Evolutionary conservation across 441 rosid species (phyloP).

Genomic region (Arabidopsis lyrata): DNA sequence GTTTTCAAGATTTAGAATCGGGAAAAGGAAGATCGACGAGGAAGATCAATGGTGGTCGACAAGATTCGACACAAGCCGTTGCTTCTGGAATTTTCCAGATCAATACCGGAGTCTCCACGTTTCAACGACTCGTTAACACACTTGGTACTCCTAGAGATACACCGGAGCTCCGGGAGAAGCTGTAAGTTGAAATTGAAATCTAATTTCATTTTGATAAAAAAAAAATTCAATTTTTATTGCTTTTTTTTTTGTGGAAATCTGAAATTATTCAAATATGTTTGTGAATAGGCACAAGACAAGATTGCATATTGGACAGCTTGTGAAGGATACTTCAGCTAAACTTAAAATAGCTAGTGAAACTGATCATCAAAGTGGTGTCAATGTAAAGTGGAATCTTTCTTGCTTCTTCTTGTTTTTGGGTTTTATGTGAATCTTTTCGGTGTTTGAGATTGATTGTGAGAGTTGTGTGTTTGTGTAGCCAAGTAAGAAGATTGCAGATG

Average conservation of each 20-base stretch:
- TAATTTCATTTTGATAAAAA: no score
- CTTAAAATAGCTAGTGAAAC: slow-evolving; percentile 92
- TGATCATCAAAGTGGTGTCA: slow-evolving; percentile 77
- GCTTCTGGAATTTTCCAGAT: slow-evolving; percentile 96
- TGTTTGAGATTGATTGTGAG: slow-evolving; percentile 5
- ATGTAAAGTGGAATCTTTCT: slow-evolving; percentile 51
- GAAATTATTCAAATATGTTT: not conserved
- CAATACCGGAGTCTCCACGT: slow-evolving; percentile 90
- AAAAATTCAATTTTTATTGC: not conserved
- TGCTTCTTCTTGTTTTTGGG: not conserved
- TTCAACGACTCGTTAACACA: slow-evolving; percentile 87
- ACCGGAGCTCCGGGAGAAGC: slow-evolving; percentile 92
- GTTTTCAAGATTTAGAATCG: slow-evolving; percentile 92
- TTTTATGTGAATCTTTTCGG: not conserved
- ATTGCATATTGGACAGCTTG: slow-evolving; percentile 81
- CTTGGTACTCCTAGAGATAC: slow-evolving; percentile 97
- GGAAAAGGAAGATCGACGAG: slow-evolving; percentile 68
- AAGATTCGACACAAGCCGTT: slow-evolving; percentile 86
- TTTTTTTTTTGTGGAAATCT: not conserved
- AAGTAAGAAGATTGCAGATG: slow-evolving; percentile 91
- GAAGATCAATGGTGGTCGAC: slow-evolving; percentile 58
- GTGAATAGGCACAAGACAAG: slow-evolving; percentile 76
- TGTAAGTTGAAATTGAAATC: slow-evolving; percentile 46
- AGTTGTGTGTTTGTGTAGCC: slow-evolving; percentile 56
- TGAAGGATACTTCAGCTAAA: slow-evolving; percentile 93